A percentile compares a stretch with the other conserved stretches of the same genome.
Conservation (phyloP, 1,284 basidiomycete genomes). For the Anthracocystis walkeri region DNA sequence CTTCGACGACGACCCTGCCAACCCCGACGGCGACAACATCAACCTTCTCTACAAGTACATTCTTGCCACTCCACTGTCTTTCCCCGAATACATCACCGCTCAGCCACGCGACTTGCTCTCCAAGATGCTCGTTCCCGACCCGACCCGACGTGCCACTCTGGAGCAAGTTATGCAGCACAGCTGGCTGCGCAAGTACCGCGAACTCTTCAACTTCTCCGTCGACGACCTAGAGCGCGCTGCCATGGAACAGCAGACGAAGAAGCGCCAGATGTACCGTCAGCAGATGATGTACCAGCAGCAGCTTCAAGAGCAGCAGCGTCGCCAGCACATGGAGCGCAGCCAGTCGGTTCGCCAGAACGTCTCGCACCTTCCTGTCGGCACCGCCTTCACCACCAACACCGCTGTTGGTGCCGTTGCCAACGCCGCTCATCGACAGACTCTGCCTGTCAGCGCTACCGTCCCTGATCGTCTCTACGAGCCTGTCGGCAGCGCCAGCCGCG, state of each 20-base stretch:
- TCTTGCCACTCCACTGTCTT: constrained; percentile 73
- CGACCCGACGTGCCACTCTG: constrained; percentile 59
- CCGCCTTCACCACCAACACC: constrained; percentile 49
- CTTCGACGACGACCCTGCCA: constrained; percentile 99
- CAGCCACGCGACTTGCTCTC: constrained; percentile 66
- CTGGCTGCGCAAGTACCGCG: constrained; percentile 68
- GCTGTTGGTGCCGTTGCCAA: constrained; percentile 23
- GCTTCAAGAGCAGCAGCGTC: constrained; percentile 63
- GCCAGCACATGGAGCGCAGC: constrained; percentile 52
- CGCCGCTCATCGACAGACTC: constrained; percentile 40
- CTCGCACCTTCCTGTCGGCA: constrained; percentile 43
- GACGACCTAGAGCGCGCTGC: constrained; percentile 68
- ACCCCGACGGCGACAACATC: constrained; percentile 99
- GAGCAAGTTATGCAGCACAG: constrained; percentile 67
- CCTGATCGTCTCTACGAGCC: constrained; percentile 49
- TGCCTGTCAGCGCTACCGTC: constrained; percentile 48
- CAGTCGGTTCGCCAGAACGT: constrained; percentile 46
- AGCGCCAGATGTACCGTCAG: constrained; percentile 67
- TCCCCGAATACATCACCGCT: constrained; percentile 68
- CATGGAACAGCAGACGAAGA: constrained; percentile 68
- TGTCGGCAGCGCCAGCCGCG: constrained; percentile 30
- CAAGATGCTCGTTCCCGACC: constrained; percentile 68
- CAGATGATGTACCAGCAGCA: constrained; percentile 68
- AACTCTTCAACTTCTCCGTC: constrained; percentile 68
- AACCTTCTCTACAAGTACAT: constrained; percentile 99